Conservation (phyloP, 495 filamentous ascomycete genomes). For the Mycothermus thermophilus region DNA sequence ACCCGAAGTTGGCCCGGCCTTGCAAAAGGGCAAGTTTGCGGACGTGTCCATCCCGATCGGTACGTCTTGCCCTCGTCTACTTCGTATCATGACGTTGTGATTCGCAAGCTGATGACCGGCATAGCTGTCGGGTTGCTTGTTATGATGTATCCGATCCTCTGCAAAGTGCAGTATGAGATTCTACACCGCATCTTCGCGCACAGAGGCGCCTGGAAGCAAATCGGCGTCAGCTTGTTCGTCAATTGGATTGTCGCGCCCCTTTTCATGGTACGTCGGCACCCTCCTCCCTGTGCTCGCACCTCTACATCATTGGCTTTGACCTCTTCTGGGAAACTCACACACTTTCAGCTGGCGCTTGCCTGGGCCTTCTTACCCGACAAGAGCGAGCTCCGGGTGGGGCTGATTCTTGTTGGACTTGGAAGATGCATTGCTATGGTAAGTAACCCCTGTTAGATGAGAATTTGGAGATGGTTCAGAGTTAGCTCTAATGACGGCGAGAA, state of each 20-base stretch:
- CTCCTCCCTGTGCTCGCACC: too few species aligned
- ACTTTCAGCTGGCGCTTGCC: too few species aligned
- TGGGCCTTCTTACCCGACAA: too few species aligned
- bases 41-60: constrained; percentile 68
- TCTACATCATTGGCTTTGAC: too few species aligned
- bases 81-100: neutral
- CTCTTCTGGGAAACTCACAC: too few species aligned
- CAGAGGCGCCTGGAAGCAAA: constrained; percentile 60
- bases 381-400: too few species aligned
- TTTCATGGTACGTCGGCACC: constrained; percentile 84
- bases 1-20: constrained; percentile 40
- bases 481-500: too few species aligned
- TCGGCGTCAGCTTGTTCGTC: constrained; percentile 60
- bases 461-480: too few species aligned
- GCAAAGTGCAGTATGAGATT: constrained; percentile 78
- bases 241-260: constrained; percentile 90
- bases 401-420: too few species aligned
- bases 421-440: too few species aligned
- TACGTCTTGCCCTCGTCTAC: constrained; percentile 18
- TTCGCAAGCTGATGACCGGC: neutral
- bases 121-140: constrained; percentile 66
- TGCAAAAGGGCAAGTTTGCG: constrained; percentile 59
- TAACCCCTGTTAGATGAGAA: too few species aligned
- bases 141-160: constrained; percentile 94
- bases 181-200: constrained; percentile 54